Evolutionary conservation across 1,139 yeast genomes (phyloP).

Genomic region (Arxiozyma slooffiae): DNA sequence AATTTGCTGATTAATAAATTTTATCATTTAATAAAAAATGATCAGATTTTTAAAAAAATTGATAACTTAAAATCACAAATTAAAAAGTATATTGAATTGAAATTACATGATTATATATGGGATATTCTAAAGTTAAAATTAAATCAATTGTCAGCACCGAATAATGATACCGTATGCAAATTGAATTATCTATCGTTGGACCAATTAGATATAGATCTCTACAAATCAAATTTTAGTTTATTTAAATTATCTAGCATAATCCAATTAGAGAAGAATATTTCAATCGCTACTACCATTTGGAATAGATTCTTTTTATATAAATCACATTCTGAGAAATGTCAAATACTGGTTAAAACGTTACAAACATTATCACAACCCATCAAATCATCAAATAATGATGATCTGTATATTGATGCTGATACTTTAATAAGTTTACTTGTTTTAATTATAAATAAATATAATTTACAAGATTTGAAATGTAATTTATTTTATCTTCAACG

Average conservation of each 20-base stretch:
- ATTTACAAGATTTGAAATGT: slow-evolving; percentile 47
- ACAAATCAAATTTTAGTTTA: slow-evolving; percentile 33
- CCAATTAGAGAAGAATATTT: slow-evolving; percentile 40
- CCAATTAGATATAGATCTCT: slow-evolving; percentile 52
- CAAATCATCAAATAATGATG: slow-evolving; percentile 6
- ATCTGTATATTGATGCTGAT: slow-evolving; percentile 62
- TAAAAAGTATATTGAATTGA: slow-evolving; percentile 61
- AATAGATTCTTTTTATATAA: slow-evolving; percentile 41
- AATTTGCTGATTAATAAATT: slow-evolving; percentile 12
- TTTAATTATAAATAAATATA: slow-evolving; percentile 59
- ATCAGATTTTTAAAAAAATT: slow-evolving; percentile 33
- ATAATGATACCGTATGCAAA: slow-evolving; percentile 17
- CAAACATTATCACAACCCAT: slow-evolving; percentile 37
- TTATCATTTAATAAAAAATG: slow-evolving; percentile 11
- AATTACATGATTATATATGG: slow-evolving; percentile 56
- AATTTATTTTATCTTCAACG: slow-evolving; percentile 57
- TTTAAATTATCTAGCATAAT: slow-evolving; percentile 25
- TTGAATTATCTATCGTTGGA: slow-evolving; percentile 53
- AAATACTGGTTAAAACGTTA: slow-evolving; percentile 46
- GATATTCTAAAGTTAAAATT: slow-evolving; percentile 9
- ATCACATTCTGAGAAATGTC: slow-evolving; percentile 46
- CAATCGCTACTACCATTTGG: slow-evolving; percentile 47
- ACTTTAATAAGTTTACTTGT: slow-evolving; percentile 63
- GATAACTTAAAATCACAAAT: slow-evolving; percentile 46
- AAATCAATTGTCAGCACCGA: slow-evolving; percentile 5